Evolutionary conservation across 1,284 basidiomycete genomes (phyloP).

Genomic region (Schizophyllum commune): DNA sequence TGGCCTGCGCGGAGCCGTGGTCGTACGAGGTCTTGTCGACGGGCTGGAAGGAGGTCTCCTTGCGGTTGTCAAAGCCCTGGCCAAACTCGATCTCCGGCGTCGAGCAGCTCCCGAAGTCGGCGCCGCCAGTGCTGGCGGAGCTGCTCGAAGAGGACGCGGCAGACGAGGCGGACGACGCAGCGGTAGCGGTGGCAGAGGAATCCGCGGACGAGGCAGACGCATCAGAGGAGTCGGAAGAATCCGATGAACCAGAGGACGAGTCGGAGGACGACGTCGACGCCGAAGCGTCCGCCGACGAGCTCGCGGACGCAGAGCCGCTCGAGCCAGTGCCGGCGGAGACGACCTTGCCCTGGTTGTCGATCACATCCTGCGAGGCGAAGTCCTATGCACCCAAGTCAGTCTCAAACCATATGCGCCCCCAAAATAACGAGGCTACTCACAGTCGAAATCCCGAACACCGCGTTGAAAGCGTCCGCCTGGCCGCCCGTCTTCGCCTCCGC

Average conservation of each 20-base stretch:
- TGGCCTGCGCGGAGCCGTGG: constrained; percentile 46
- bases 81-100: constrained; percentile 47
- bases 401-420: background rate
- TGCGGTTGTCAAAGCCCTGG: constrained; percentile 40
- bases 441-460: background rate
- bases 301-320: too few species aligned
- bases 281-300: too few species aligned
- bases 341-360: constrained; percentile 1
- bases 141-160: constrained; percentile 3
- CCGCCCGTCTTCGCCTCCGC: too few species aligned
- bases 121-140: background rate
- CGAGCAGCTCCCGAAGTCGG: constrained; percentile 23
- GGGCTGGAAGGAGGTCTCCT: constrained; percentile 48
- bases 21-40: constrained; percentile 37
- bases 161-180: constrained; percentile 4
- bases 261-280: too few species aligned
- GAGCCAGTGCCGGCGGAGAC: background rate
- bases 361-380: too few species aligned
- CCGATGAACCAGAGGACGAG: constrained; percentile 11
- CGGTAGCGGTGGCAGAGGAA: constrained; percentile 8
- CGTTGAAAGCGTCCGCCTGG: background rate
- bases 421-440: background rate
- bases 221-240: constrained; percentile 8
- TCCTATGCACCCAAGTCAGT: too few species aligned
- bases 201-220: constrained; percentile 14